These are phyloP conservation scores for Prosopis cineraria DNA, from an alignment of 306 rosid genomes.

Conservation along the genomic window DNA sequence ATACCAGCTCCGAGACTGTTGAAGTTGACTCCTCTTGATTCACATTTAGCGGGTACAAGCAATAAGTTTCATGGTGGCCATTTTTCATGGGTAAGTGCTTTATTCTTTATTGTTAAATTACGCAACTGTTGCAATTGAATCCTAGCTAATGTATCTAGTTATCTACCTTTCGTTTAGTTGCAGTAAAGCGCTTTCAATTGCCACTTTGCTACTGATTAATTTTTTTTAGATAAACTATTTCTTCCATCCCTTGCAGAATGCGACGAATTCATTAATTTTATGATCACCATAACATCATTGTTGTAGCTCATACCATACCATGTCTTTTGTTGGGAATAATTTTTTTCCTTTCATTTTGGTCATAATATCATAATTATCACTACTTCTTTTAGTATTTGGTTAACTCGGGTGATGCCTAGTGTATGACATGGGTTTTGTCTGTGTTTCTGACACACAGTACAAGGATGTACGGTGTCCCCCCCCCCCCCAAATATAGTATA, in stretches of 20 bases:
- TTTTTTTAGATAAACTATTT: not conserved
- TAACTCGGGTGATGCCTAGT: not conserved
- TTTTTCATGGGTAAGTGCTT: constrained; percentile 83
- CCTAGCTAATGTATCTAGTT: not conserved
- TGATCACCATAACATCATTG: not conserved
- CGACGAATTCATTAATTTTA: not conserved
- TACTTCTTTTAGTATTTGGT: not conserved
- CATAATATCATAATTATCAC: not conserved
- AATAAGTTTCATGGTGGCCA: constrained; percentile 91
- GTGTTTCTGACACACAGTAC: not conserved
- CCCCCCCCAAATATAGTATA: not conserved
- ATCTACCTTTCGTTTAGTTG: constrained; percentile 11
- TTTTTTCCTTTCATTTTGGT: not conserved
- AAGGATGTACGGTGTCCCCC: not conserved
- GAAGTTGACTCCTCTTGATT: constrained; percentile 88
- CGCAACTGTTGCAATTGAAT: not conserved
- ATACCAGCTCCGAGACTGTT: constrained; percentile 86
- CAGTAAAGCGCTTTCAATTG: constrained; percentile 12
- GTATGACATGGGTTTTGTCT: not conserved
- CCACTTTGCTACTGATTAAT: constrained; percentile 1
- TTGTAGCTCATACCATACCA: constrained; percentile 1
- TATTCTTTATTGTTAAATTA: constrained; percentile 17
- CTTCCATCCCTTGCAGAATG: not conserved
- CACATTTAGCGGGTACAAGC: constrained; percentile 81
- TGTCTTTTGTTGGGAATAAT: not conserved